A percentile compares a stretch with the other conserved stretches of the same genome.
Evolutionary conservation across 1,139 yeast genomes (phyloP).

Genomic region (Yueomyces sp.): DNA sequence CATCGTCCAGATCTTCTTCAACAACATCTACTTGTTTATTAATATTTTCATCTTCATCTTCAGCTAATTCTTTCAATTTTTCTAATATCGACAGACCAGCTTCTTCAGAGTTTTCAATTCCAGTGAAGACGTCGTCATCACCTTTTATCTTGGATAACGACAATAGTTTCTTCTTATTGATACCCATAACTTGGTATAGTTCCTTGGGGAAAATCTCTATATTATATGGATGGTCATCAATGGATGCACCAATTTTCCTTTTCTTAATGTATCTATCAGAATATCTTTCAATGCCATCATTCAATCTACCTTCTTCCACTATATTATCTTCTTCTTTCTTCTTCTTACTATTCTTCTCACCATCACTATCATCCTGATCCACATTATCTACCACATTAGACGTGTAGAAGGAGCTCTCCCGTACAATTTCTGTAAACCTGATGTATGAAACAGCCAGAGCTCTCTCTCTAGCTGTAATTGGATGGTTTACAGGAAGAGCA

Average conservation of each 20-base stretch:
- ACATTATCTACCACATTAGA: constrained; percentile 33
- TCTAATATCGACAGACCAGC: constrained; percentile 37
- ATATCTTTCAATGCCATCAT: constrained; percentile 59
- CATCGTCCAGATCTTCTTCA: constrained; percentile 66
- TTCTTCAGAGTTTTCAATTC: constrained; percentile 20
- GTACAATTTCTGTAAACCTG: constrained; percentile 42
- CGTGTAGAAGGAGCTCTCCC: constrained; percentile 69
- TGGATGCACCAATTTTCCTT: constrained; percentile 62
- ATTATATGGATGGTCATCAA: constrained; percentile 74
- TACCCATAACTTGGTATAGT: constrained; percentile 63
- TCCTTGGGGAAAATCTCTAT: constrained; percentile 69
- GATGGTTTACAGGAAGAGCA: constrained; percentile 60
- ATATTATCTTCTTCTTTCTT: constrained; percentile 2
- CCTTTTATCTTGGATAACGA: constrained; percentile 37
- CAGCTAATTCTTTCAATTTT: constrained; percentile 48
- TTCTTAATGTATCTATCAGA: constrained; percentile 64
- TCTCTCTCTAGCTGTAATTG: constrained; percentile 42
- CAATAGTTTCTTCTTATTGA: constrained; percentile 42
- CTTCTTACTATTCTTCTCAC: constrained; percentile 3
- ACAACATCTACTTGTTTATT: constrained; percentile 58
- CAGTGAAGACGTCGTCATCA: constrained; percentile 30
- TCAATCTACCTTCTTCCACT: constrained; percentile 30
- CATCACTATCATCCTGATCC: constrained; percentile 12
- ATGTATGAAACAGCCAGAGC: constrained; percentile 54
- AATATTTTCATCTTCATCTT: constrained; percentile 43